These are phyloP conservation scores for Adansonia digitata DNA, from an alignment of 345 rosid genomes.

Conservation along the genomic window DNA sequence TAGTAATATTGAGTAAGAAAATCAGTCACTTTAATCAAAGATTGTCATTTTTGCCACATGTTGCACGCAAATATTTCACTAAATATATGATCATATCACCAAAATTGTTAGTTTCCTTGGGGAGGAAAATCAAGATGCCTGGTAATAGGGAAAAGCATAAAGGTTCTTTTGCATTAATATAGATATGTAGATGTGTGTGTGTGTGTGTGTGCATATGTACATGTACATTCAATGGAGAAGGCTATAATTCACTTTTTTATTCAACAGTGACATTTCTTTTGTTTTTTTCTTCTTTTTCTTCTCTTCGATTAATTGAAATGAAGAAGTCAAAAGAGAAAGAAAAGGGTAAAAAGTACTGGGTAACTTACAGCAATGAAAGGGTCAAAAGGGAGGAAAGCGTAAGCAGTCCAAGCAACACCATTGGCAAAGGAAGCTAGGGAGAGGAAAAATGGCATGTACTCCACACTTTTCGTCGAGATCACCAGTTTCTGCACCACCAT, in stretches of 20 bases:
- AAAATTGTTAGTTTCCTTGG: not conserved
- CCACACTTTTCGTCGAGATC: slow-evolving; percentile 73
- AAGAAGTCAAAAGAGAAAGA: not conserved
- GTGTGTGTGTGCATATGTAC: too few species aligned
- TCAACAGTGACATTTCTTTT: not conserved
- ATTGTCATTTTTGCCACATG: not conserved
- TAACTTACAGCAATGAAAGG: slow-evolving; percentile 55
- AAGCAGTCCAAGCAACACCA: slow-evolving; percentile 60
- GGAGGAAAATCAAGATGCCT: not conserved
- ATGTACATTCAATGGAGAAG: not conserved
- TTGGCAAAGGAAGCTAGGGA: slow-evolving; percentile 66
- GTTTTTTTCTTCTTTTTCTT: not conserved
- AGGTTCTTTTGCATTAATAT: not conserved
- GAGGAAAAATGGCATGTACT: slow-evolving; percentile 76
- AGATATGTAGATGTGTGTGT: too few species aligned
- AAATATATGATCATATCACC: not conserved
- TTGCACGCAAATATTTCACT: not conserved
- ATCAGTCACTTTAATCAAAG: not conserved
- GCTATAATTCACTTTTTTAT: not conserved
- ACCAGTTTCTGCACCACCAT: slow-evolving; percentile 65
- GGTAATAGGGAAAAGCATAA: not conserved
- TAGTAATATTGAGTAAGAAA: not conserved
- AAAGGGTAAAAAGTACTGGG: not conserved
- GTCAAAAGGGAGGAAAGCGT: slow-evolving; percentile 68
- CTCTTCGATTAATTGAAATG: not conserved